phyloP scores from a whole-genome alignment of 2,329 filamentous ascomycete genomes.

The Calonectria hawksworthii region DNA sequence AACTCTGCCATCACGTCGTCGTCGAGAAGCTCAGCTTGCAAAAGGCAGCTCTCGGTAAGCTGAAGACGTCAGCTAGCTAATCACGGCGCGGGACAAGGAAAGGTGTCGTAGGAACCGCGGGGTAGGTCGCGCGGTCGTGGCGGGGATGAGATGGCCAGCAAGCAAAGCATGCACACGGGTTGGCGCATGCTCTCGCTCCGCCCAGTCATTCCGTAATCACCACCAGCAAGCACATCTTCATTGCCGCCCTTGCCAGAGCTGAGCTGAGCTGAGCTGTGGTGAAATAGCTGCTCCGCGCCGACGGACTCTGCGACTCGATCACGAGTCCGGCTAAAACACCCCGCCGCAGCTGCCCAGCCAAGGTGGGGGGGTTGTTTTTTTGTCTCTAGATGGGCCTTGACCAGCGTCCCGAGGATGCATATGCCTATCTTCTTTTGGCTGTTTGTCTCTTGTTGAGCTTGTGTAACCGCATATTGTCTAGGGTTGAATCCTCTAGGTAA shows the following conservation, averaged over 20 bases:
- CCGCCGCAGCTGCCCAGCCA: neutral
- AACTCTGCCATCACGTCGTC: neutral
- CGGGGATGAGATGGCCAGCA: neutral
- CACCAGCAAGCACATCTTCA: neutral
- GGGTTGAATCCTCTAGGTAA: neutral
- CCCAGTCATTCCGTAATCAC: neutral
- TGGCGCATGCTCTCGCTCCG: neutral
- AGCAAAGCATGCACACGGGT: neutral
- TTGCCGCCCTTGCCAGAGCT: neutral
- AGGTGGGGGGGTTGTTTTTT: neutral
- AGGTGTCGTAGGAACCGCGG: constrained; percentile 1
- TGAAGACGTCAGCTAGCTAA: constrained; percentile 15
- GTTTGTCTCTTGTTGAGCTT: neutral
- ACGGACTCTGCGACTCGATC: constrained; percentile 9
- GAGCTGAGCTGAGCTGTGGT: neutral
- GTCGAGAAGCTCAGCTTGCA: neutral
- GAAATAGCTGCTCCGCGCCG: neutral
- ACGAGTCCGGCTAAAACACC: constrained; percentile 3
- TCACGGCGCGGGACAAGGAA: neutral
- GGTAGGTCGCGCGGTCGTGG: neutral
- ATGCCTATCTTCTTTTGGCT: constrained; percentile 14
- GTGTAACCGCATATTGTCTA: constrained; percentile 1
- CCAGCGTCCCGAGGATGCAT: constrained; percentile 2
- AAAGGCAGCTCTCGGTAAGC: neutral
- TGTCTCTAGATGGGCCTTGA: constrained; percentile 13